Evolutionary conservation across 345 rosid genomes (phyloP), one percentile per base, ranked within the genome.

Genomic region (Iberis pinnata): DNA sequence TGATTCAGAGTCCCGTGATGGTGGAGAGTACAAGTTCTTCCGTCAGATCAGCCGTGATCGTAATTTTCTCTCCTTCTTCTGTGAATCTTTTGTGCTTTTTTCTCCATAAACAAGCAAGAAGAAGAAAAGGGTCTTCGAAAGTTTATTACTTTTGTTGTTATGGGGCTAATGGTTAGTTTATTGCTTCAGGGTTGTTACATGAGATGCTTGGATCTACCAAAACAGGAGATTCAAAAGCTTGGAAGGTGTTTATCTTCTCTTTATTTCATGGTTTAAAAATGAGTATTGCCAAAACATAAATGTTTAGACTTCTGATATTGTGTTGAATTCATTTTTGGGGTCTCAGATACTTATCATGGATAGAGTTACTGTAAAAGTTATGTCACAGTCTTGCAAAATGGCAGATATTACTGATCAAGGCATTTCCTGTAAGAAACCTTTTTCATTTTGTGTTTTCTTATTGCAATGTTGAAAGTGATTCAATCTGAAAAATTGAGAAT

Each of bases 361-460:
- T 53, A 88, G 77, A 69, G 95, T 88, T 56, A 88, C 92, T 1
- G 75, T 88, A 33, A 88, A 88, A 72, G 97, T 88, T 11, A 79
- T 88, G 92, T 84, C 97, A 32, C 73, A 78, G 53, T 76, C 90
- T 4, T 88, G 97, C 73, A 85, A 82, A 68, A 88, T 88, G 95
- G 81, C 89, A 2, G 97, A 88, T 63, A 89, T 90, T 67, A 90
- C 96, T 6, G 98, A 90, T 66, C 98, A 79, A 74, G 95, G 98
- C 56, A 67, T 90, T 73, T 90, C 98, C 31, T 65, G 98, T 89
- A 79, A 20, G 7, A 19, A 4, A 1, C 32, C 3, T 12, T 6
- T 14, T 6, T 4, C 8, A 4, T 49, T 9, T 2, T 49, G n/a
- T 17, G 18, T 2, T 10, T n/a, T 2, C 5, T 14, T 37, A 4